Conservation (phyloP, 2,329 filamentous ascomycete species). For the Colletotrichum brevisporum region DNA sequence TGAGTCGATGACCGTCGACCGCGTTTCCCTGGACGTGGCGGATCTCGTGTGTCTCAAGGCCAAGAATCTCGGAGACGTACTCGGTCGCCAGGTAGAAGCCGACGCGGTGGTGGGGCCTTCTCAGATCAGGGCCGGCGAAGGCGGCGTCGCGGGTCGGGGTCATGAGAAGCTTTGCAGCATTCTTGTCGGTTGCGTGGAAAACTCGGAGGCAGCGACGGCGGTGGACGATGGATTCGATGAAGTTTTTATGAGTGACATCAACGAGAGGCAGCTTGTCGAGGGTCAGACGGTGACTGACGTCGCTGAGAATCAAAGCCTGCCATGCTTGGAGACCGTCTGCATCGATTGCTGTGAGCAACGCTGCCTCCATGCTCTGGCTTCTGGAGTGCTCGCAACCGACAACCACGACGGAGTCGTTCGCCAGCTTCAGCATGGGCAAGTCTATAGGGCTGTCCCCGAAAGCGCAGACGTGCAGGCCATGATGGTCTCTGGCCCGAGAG, state of each 20-base stretch:
- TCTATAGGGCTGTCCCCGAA: constrained; percentile 75
- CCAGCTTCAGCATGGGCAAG: constrained; percentile 67
- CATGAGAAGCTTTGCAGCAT: constrained; percentile 64
- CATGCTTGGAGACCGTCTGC: constrained; percentile 54
- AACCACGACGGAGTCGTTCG: constrained; percentile 69
- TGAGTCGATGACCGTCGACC: constrained; percentile 62
- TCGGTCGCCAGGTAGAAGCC: constrained; percentile 69
- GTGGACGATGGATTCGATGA: constrained; percentile 41
- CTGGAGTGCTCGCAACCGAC: constrained; percentile 61
- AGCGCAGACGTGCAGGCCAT: constrained; percentile 59
- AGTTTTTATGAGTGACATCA: constrained; percentile 48
- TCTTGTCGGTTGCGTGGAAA: constrained; percentile 60
- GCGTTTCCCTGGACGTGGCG: constrained; percentile 64
- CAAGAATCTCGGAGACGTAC: constrained; percentile 61
- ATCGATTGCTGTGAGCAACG: constrained; percentile 58
- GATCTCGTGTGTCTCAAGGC: constrained; percentile 63
- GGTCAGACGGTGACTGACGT: constrained; percentile 58
- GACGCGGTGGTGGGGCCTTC: constrained; percentile 61
- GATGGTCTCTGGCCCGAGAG: constrained; percentile 49
- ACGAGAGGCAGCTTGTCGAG: constrained; percentile 57
- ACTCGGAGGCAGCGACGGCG: constrained; percentile 41
- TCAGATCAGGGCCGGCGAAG: constrained; percentile 60
- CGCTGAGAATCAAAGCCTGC: constrained; percentile 62
- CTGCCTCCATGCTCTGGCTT: constrained; percentile 67
- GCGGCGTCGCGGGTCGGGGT: constrained; percentile 68